These are phyloP conservation scores for Pseudogymnoascus pannorum DNA, from an alignment of 2,329 filamentous ascomycete genomes.

Conservation along the genomic window DNA sequence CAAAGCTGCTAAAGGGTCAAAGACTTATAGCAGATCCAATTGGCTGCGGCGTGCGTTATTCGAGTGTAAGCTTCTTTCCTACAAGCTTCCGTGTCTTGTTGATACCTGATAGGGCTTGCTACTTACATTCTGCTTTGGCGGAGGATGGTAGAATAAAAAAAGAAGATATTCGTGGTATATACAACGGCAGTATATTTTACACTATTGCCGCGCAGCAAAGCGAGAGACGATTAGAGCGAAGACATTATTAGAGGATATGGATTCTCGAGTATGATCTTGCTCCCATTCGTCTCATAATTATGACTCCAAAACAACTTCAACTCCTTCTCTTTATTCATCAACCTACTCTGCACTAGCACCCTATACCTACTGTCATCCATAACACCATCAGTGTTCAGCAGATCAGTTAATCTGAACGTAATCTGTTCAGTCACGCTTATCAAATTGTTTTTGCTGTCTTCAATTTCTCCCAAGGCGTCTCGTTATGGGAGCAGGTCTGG, in stretches of 20 bases:
- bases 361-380: too few relatives aligned
- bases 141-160: constrained; percentile 49
- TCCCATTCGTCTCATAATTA: too few relatives aligned
- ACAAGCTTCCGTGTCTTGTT: constrained; percentile 15
- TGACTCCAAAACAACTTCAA: too few relatives aligned
- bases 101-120: constrained; percentile 34
- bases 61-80: constrained; percentile 27
- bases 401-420: too few relatives aligned
- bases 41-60: constrained; percentile 28
- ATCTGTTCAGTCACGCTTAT: too few relatives aligned
- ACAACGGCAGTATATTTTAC: constrained; percentile 46
- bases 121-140: constrained; percentile 47
- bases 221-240: constrained; percentile 10
- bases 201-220: constrained; percentile 33
- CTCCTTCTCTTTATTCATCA: too few relatives aligned
- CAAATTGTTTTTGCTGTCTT: too few relatives aligned
- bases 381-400: too few relatives aligned
- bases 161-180: constrained; percentile 47
- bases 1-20: constrained; percentile 33
- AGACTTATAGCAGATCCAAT: constrained; percentile 37
- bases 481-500: too few relatives aligned
- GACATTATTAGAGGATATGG: neutral
- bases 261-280: neutral
- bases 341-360: too few relatives aligned
- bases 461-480: too few relatives aligned